Base-by-base conservation (phyloP, 257 asterid species). In the Capsicum baccatum region DNA sequence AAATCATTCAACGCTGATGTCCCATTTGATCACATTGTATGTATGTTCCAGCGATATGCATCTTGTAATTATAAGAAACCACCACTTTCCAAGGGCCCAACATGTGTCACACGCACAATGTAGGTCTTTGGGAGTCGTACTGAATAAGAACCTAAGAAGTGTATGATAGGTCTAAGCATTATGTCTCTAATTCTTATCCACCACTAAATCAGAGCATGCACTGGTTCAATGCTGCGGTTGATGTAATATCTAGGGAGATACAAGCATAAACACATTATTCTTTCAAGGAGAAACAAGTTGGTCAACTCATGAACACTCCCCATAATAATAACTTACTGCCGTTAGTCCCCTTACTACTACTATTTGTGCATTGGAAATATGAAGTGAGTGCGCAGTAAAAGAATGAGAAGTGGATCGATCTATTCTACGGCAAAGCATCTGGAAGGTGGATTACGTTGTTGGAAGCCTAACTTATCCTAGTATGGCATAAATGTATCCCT, bases 381-480 rank as follows among this genome's bases (percentile, higher is more conserved):
- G 78, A 68, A 39, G 78, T 39, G 78, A 37, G 26, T 7, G 78
- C 54, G 39, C 26, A 3, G 2, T 39, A 68, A 39, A 39, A 37
- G 26, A 68, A 68, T 68, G 8, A 26, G 26, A 68, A 1, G 13
- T 39, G 26, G 78, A 68, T 37, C 7, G 4, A 68, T 68, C 54
- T 7, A 68, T 67, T 67, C 19, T 67, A 14, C 37, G 48, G 44
- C 6, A 1, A 68, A 68, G 52, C 52, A 37, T 39, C 21, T 1
- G 1, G 21, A 3, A 39, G 12, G 78, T 68, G 6, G 4, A 68
- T 68, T 37, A 68, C 35, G 26, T 15, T 39, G 78, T 68, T 37
- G 78, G 16, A 68, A 68, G 3, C 52, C 76, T 68, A 68, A 13
- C 52, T 68, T 68, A 68, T 39, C 78, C 78, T 67, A 67, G 73